phyloP scores from a whole-genome alignment of 352 stramenopile species.

The Elongisporangium undulatum region DNA sequence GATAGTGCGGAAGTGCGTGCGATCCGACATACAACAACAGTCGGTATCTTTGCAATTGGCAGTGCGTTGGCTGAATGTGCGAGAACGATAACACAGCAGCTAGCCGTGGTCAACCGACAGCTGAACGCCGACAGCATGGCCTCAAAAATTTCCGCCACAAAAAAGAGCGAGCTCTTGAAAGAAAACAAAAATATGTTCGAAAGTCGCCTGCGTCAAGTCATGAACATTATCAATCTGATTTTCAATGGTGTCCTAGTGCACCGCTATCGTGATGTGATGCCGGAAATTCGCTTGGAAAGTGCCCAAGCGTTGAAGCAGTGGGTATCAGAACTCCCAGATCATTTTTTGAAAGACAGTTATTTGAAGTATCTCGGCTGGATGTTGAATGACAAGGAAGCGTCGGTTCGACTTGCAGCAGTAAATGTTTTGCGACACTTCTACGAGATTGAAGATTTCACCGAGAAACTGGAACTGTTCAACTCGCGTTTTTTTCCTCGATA shows the following conservation, averaged over 20 bases:
- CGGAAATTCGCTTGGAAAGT: conserved; percentile 82
- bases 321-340: conserved; percentile 79
- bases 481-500: conserved; percentile 72
- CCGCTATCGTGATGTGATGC: conserved; percentile 92
- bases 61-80: conserved; percentile 59
- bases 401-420: conserved; percentile 82
- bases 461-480: conserved; percentile 78
- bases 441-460: conserved; percentile 53
- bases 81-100: conserved; percentile 47
- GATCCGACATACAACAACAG: conserved; percentile 72
- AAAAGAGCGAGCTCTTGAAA: conserved; percentile 55
- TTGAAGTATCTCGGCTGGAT: conserved; percentile 97
- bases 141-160: conserved; percentile 11
- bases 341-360: conserved; percentile 93
- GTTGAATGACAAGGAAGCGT: conserved; percentile 86
- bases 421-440: conserved; percentile 84
- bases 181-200: conserved; percentile 72
- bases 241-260: conserved; percentile 80
- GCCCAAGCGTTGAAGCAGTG: conserved; percentile 82
- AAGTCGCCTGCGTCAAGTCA: conserved; percentile 42
- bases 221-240: conserved; percentile 58
- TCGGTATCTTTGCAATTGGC: conserved; percentile 63
- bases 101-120: conserved; percentile 67
- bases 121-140: conserved; percentile 45
- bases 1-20: conserved; percentile 75